Evolutionary conservation across 139 green algal genomes (phyloP), one percentile per base, ranked within the genome.

Genomic region (Diplosphaera chodatii): DNA sequence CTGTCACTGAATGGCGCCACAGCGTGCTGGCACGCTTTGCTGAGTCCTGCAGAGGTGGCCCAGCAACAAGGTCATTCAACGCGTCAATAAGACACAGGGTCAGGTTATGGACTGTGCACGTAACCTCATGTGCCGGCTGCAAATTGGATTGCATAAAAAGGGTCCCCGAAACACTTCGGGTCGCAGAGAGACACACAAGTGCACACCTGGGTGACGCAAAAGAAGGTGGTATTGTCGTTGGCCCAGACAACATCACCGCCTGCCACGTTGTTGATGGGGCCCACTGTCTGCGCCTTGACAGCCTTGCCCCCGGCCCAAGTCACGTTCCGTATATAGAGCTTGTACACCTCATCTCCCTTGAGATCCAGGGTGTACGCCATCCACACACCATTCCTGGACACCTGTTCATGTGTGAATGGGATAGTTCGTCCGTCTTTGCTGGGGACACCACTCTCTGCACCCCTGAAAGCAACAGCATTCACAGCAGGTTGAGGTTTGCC

Each of bases 171-270:
- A n/a, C n/a, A n/a, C n/a, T n/a, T n/a, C n/a, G n/a, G n/a, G n/a
- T n/a, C n/a, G n/a, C n/a, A n/a, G n/a, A n/a, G n/a, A n/a, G n/a
- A n/a, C n/a, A n/a, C n/a, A n/a, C n/a, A n/a, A n/a, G n/a, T n/a
- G n/a, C 25, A 59, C 25, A 48, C 65, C 25, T 15, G 64, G 18
- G 73, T 79, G 73, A 77, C 33, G 56, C 80, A 83, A 55, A 84
- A 84, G 31, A 85, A 34, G 1, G 77, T 83, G 8, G 41, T 41
- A 71, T 89, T 91, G 83, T 93, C 86, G 15, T 77, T 80, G 6
- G 86, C 84, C 86, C 86, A 93, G 62, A 80, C 77, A 27, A 90
- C 69, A 32, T 86, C 74, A 23, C 86, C 84, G 31, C 63, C 48
- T 3, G 48, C 48, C 22, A 59, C 48, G 25, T 25, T 25, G 3